Conservation (phyloP, 225 moss, liverwort and hornwort species). For the Pseudisothecium myosuroides region DNA sequence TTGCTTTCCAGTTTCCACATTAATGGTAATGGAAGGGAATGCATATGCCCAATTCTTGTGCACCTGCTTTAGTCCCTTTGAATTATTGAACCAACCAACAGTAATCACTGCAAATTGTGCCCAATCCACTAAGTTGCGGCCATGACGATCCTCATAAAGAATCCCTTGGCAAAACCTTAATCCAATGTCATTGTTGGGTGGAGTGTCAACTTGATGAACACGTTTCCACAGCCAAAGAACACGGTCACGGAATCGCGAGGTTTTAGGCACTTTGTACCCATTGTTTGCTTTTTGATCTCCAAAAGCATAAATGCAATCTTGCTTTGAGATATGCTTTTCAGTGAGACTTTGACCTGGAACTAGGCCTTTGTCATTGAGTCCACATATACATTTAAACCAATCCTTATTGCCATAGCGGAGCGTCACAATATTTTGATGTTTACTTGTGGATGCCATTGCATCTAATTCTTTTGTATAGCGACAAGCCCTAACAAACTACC, state of each 20-base stretch:
- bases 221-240: background rate
- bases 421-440: background rate
- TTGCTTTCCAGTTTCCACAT: background rate
- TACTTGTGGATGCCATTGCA: too few species aligned
- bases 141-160: background rate
- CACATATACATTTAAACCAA: background rate
- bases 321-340: background rate
- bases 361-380: background rate
- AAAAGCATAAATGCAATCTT: background rate
- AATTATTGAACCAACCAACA: accelerated
- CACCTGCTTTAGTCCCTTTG: background rate
- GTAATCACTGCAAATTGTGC: background rate
- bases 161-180: background rate
- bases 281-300: background rate
- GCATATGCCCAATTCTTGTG: background rate
- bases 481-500: too few species aligned
- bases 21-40: background rate
- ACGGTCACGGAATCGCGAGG: background rate
- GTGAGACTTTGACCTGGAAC: accelerated
- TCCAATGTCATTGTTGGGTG: background rate
- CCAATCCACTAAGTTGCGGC: accelerated
- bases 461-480: too few species aligned
- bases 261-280: background rate
- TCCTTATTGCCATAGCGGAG: background rate
- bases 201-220: background rate